These are phyloP conservation scores for Colletotrichum navitas DNA, from an alignment of 2,329 filamentous ascomycete genomes.

Conservation along the genomic window DNA sequence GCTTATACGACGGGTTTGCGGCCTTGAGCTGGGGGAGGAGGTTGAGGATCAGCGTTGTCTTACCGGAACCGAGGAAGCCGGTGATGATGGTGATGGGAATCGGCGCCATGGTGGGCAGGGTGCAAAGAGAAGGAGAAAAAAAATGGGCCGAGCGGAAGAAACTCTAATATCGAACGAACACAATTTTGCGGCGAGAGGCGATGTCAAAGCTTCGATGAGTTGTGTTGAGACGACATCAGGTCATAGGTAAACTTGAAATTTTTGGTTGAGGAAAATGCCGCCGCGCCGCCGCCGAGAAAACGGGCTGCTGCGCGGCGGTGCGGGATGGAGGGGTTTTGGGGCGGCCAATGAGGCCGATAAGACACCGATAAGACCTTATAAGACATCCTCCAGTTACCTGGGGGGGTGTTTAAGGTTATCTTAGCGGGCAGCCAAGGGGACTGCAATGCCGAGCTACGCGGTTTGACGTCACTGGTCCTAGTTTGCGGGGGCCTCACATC, in stretches of 20 bases:
- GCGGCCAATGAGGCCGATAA: constrained; percentile 5
- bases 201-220: constrained; percentile 22
- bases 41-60: constrained; percentile 95
- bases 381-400: not conserved
- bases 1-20: constrained; percentile 80
- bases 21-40: constrained; percentile 89
- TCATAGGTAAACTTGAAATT: constrained; percentile 13
- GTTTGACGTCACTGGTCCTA: constrained; percentile 44
- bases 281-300: constrained; percentile 25
- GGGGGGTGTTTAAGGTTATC: constrained; percentile 39
- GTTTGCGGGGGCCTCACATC: constrained; percentile 31
- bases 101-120: constrained; percentile 64
- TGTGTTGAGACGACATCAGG: constrained; percentile 33
- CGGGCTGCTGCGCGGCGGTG: constrained; percentile 17
- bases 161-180: not conserved
- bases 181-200: not conserved
- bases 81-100: constrained; percentile 96
- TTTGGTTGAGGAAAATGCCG: constrained; percentile 37
- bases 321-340: constrained; percentile 29
- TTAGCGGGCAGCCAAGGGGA: constrained; percentile 38
- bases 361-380: constrained; percentile 36
- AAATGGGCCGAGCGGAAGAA: not conserved
- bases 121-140: not conserved
- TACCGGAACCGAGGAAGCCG: constrained; percentile 95
- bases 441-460: constrained; percentile 37